Evolutionary conservation across 805 yeast species (phyloP).

Genomic region (Teunomyces gatunensis): DNA sequence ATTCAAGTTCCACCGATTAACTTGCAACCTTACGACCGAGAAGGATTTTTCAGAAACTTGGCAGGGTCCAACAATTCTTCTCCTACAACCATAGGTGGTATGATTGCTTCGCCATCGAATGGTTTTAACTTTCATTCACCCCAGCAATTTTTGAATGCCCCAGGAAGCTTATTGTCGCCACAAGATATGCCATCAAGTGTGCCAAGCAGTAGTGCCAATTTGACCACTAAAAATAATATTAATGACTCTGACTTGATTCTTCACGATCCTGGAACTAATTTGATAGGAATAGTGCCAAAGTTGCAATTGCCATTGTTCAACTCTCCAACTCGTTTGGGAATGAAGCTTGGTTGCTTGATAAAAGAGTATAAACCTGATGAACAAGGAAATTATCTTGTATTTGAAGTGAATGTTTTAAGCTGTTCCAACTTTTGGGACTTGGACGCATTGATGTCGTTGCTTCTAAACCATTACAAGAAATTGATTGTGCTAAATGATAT

Average conservation of each 20-base stretch:
- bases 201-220: slow-evolving; percentile 1
- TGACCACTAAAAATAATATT: not conserved
- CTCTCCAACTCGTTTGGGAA: slow-evolving; percentile 67
- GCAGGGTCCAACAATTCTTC: slow-evolving; percentile 15
- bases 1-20: not conserved
- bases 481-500: slow-evolving; percentile 44
- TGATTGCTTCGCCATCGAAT: slow-evolving; percentile 29
- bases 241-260: slow-evolving; percentile 19
- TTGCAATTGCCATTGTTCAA: slow-evolving; percentile 65
- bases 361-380: slow-evolving; percentile 27
- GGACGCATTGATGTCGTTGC: slow-evolving; percentile 49
- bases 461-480: slow-evolving; percentile 61
- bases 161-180: slow-evolving; percentile 34
- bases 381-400: slow-evolving; percentile 27
- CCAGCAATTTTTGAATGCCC: slow-evolving; percentile 33
- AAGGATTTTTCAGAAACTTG: slow-evolving; percentile 4
- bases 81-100: slow-evolving; percentile 19
- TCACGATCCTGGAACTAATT: slow-evolving; percentile 49
- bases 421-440: slow-evolving; percentile 68
- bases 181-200: slow-evolving; percentile 15
- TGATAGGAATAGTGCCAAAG: slow-evolving; percentile 57
- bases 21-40: slow-evolving; percentile 1
- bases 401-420: slow-evolving; percentile 68
- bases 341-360: slow-evolving; percentile 66
- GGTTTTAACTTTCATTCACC: slow-evolving; percentile 36